Evolutionary conservation across 371 early-diverging fungal genomes (phyloP), one percentile per base, ranked within the genome.

Genomic region (Nematocida sp.): DNA sequence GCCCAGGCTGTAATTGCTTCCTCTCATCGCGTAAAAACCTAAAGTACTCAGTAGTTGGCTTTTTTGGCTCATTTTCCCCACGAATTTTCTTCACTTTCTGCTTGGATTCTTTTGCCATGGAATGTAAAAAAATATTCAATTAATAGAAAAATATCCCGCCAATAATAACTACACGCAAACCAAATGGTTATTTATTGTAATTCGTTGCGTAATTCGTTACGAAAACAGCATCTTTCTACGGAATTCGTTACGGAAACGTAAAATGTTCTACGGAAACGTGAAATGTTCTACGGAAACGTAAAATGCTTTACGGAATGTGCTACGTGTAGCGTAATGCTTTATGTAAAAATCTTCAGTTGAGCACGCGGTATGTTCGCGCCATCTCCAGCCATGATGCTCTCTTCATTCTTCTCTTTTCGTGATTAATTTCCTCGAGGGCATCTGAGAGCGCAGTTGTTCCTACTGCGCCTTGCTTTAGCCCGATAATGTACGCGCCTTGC

Each of bases 51-150:
- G 79, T 80, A n/a, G 77, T 56, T 40, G 82, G 82, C 33, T 77
- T 65, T 77, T 84, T 84, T 42, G 84, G 84, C 39, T 79, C 81
- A 79, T 84, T 84, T 45, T 55, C 33, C n/a, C 82, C 81, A 55
- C 81, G 78, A 23, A 68, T 59, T 66, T 66, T 82, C 76, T 84
- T 80, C 9, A 57, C 57, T 49, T 65, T 78, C 36, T 56, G 55
- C 7, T 39, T 77, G 49, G 75, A 57, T n/a, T 53, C 53, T n/a
- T 36, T 61, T 38, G 49, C 54, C 61, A 61, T 61, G 61, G 25
- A 9, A 7, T 28, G 45, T 50, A 54, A 36, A 71, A 71, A 71
- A 51, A 61, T 55, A 47, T 25, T 49, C 28, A 67, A 56, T 49
- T 57, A 39, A 68, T 45, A 45, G 13, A 45, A 20, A 13, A 45